Evolutionary conservation across 345 rosid genomes (phyloP).

Genomic region (Lumnitzera racemosa): DNA sequence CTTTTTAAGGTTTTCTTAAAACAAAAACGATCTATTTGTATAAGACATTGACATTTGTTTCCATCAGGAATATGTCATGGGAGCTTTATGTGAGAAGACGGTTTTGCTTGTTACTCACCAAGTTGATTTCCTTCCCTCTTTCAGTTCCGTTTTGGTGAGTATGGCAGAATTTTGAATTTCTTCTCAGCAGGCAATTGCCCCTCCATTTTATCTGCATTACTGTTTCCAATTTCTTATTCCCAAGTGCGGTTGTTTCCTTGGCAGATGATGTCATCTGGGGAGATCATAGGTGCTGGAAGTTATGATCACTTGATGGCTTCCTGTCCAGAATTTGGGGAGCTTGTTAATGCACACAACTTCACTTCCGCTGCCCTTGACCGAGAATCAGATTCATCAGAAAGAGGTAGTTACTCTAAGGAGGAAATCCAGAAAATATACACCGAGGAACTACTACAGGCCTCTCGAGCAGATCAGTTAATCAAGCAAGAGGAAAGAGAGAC

Average conservation of each 20-base stretch:
- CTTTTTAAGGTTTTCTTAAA: background rate
- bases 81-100: constrained; percentile 19
- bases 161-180: background rate
- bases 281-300: constrained; percentile 23
- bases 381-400: constrained; percentile 8
- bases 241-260: no score
- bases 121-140: constrained; percentile 31
- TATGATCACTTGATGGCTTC: constrained; percentile 21
- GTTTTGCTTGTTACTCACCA: constrained; percentile 39
- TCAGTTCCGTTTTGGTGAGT: constrained; percentile 27
- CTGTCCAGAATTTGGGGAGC: constrained; percentile 23
- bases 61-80: constrained; percentile 29
- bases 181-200: no score
- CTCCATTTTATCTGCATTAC: no score
- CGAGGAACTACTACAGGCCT: constrained; percentile 11
- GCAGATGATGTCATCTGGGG: constrained; percentile 32
- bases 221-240: no score
- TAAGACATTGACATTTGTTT: background rate
- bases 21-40: background rate
- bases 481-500: constrained; percentile 33
- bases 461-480: constrained; percentile 20
- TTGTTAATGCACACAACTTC: constrained; percentile 27
- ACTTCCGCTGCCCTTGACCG: constrained; percentile 13
- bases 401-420: constrained; percentile 7
- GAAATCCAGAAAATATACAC: constrained; percentile 19